Base-by-base conservation (phyloP, 2,329 filamentous ascomycete genomes). In the Coniochaeta ligniaria region DNA sequence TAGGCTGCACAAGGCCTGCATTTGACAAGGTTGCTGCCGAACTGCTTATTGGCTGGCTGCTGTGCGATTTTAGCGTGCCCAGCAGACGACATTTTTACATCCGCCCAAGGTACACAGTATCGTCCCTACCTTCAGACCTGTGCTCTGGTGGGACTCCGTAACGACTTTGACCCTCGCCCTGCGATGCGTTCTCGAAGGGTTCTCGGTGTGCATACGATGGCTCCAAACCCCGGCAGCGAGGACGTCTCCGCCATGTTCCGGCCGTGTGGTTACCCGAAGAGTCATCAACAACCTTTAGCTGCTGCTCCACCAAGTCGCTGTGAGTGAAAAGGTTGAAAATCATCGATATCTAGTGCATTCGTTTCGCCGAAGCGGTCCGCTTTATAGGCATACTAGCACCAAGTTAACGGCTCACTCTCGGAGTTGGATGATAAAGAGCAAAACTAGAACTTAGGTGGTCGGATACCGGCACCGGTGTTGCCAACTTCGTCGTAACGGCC, bases 1-100 rank as follows among this genome's bases (percentile, higher is more conserved):
- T 67, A 58, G 61, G 65, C 59, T 45, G 62, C 63, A 66, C 65
- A 26, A 61, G 52, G 57, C 22, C 54, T 63, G 62, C 64, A 65
- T 57, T 61, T 28, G 45, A 3, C 31, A 28, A 33, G 55, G 38
- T 35, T 33, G 6, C 20, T 47, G 38, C 17, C 12, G 8, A 20
- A 9, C n/a, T 60, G 38, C 52, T 47, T 17, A 60, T 60, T 58
- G 55, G 55, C 38, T 50, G 47, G 45, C 20, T 26, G 22, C 11
- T 26, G 24, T 50, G 22, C 45, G n/a, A 43, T 43, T 43, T 22
- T 43, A 43, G 41, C 41, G 41, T 20, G 22, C 47, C 12, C n/a
- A 52, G 47, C 16, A 16, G 47, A 52, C 47, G 47, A 52, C 47
- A 31, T 31, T 52, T 47, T n/a, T n/a, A 31, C 47, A 31, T 9